Percentiles rank a stretch among this genome's conserved stretches.
These are phyloP conservation scores for Gamarada debralockiae DNA, from an alignment of 495 filamentous ascomycete genomes.

Conservation along the genomic window DNA sequence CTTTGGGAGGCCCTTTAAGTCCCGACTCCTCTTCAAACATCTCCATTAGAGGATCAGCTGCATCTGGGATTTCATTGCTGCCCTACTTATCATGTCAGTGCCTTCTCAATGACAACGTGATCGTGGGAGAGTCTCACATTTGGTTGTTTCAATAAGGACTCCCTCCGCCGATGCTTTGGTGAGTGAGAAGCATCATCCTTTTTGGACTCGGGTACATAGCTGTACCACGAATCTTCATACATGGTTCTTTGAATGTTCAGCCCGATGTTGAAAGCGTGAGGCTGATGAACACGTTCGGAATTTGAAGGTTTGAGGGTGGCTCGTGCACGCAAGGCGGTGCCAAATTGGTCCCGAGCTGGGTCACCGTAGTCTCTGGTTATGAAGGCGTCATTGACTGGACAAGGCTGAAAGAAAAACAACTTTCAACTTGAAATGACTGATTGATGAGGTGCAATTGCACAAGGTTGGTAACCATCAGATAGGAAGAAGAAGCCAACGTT, in stretches of 20 bases:
- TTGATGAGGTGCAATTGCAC: too few relatives aligned
- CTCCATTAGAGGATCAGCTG: constrained; percentile 37
- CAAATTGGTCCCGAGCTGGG: neutral
- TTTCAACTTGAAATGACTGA: too few relatives aligned
- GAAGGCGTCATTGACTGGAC: constrained; percentile 13
- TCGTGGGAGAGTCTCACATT: constrained; percentile 48
- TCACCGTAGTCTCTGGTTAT: constrained; percentile 6
- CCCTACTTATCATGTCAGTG: constrained; percentile 37
- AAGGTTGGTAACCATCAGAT: neutral
- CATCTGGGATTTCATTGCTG: constrained; percentile 33
- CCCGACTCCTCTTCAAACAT: constrained; percentile 47
- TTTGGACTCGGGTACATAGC: constrained; percentile 52
- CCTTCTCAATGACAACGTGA: constrained; percentile 17
- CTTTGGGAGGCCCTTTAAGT: constrained; percentile 52
- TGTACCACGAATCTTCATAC: constrained; percentile 77
- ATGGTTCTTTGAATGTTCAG: constrained; percentile 32
- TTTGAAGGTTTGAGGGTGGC: neutral
- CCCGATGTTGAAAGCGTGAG: neutral
- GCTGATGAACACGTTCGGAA: neutral
- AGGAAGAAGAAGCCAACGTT: too few relatives aligned
- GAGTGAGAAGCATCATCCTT: constrained; percentile 35
- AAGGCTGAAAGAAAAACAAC: constrained; percentile 16
- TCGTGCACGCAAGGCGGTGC: neutral
- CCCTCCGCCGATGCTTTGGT: constrained; percentile 51
- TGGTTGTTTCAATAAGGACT: constrained; percentile 65